These are phyloP conservation scores for Gryganskiella cystojenkinii DNA, from an alignment of 192 early-diverging fungal genomes.

Conservation along the genomic window DNA sequence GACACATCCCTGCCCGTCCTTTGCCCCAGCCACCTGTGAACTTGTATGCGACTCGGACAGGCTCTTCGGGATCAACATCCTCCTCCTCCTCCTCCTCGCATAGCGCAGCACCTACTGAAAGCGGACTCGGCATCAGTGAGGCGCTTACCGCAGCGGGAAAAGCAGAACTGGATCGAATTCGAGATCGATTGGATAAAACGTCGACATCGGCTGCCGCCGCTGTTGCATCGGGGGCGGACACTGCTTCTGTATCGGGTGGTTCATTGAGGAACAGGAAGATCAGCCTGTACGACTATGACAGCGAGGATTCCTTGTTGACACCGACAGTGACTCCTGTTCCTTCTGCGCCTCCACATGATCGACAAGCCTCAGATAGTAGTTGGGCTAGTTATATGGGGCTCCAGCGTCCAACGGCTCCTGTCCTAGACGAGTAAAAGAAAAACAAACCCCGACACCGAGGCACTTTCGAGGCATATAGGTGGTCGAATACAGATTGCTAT, in stretches of 20 bases:
- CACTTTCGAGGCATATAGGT: no score
- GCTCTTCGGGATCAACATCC: constrained; percentile 19
- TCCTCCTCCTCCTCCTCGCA: constrained; percentile 3
- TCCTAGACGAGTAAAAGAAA: background rate
- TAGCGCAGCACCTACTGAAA: constrained; percentile 2
- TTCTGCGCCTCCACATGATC: background rate
- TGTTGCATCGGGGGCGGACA: background rate
- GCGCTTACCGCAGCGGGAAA: constrained; percentile 1
- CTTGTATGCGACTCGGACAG: constrained; percentile 6
- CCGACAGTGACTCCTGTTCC: background rate
- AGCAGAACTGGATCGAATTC: constrained; percentile 15
- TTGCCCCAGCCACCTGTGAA: constrained; percentile 29
- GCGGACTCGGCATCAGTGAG: constrained; percentile 8
- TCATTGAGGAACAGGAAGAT: constrained; percentile 38
- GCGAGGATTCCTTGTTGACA: background rate
- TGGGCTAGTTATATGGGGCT: constrained; percentile 11
- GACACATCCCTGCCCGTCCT: constrained; percentile 25
- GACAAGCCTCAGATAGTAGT: constrained; percentile 6
- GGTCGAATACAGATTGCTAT: no score
- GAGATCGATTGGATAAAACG: constrained; percentile 22
- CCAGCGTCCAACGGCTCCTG: background rate
- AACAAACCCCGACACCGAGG: no score
- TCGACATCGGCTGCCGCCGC: no score
- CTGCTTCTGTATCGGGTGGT: background rate
- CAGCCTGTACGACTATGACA: constrained; percentile 27